A percentile compares a stretch with the other conserved stretches of the same genome.
Evolutionary conservation across 495 filamentous ascomycete species (phyloP).

Genomic region (Cladorrhinum samala): DNA sequence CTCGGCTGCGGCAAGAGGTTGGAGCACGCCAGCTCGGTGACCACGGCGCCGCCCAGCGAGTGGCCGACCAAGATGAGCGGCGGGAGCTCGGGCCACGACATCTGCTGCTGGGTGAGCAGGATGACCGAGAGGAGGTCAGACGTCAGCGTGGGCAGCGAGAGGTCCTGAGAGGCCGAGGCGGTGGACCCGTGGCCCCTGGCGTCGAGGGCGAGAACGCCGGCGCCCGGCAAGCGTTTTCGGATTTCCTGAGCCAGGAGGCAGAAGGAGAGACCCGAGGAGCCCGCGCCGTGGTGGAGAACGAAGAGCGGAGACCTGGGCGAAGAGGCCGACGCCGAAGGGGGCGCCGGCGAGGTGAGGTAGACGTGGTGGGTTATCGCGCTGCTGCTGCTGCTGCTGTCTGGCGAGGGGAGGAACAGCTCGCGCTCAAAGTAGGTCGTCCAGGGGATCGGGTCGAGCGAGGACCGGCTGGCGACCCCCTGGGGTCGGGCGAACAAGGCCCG

Average conservation of each 20-base stretch:
- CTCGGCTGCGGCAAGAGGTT: not conserved
- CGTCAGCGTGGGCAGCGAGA: slow-evolving; percentile 63
- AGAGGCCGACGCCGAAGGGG: slow-evolving; percentile 18
- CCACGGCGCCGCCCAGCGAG: slow-evolving; percentile 89
- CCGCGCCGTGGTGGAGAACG: slow-evolving; percentile 45
- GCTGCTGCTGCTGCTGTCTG: too few relatives aligned
- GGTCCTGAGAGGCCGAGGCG: slow-evolving; percentile 32
- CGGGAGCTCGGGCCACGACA: slow-evolving; percentile 68
- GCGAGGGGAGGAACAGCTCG: slow-evolving; percentile 66
- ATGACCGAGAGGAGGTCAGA: slow-evolving; percentile 68
- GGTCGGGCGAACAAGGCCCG: slow-evolving; percentile 67
- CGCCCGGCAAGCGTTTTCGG: slow-evolving; percentile 67
- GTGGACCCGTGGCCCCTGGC: slow-evolving; percentile 84
- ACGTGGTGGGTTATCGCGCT: slow-evolving; percentile 61
- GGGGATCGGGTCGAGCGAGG: slow-evolving; percentile 50
- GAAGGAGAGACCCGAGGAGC: slow-evolving; percentile 48
- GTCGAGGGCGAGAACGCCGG: slow-evolving; percentile 78
- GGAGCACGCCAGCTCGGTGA: slow-evolving; percentile 67
- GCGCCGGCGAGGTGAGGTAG: slow-evolving; percentile 66
- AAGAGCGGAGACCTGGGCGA: slow-evolving; percentile 58
- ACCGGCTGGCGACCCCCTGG: slow-evolving; percentile 45
- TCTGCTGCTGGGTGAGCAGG: slow-evolving; percentile 51
- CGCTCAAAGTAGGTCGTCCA: slow-evolving; percentile 89
- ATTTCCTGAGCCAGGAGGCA: slow-evolving; percentile 67
- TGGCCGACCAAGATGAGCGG: slow-evolving; percentile 84